These are phyloP conservation scores for Globisporangium carolinianum DNA, from an alignment of 352 stramenopile genomes.

Conservation along the genomic window DNA sequence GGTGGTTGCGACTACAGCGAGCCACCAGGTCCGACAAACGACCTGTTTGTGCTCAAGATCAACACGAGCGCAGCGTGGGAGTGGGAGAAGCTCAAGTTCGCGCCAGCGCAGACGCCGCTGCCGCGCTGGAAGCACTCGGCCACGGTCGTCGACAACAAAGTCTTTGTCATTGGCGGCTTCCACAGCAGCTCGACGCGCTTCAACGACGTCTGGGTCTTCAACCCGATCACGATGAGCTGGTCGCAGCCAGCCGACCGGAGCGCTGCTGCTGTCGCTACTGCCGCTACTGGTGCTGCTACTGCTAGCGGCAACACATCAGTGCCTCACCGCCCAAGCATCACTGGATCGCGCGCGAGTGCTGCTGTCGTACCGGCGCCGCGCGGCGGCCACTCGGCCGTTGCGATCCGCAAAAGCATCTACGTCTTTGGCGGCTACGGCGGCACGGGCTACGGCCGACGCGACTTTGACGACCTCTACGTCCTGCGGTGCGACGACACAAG, in stretches of 20 bases:
- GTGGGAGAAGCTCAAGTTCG: conserved; percentile 60
- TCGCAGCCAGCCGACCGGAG: conserved; percentile 56
- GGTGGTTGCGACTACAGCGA: conserved; percentile 87
- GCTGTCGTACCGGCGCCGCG: conserved; percentile 63
- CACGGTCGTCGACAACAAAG: conserved; percentile 81
- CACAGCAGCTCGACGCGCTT: conserved; percentile 82
- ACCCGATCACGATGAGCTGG: conserved; percentile 92
- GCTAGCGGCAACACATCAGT: conserved; percentile 11
- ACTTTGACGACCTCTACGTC: conserved; percentile 93
- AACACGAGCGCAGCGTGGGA: conserved; percentile 56
- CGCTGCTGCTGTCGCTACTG: conserved; percentile 9
- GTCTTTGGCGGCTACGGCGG: conserved; percentile 96
- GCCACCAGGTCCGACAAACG: conserved; percentile 88
- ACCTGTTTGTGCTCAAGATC: conserved; percentile 92
- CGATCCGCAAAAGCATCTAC: conserved; percentile 81
- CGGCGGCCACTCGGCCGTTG: conserved; percentile 85
- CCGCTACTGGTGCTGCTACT: conserved; percentile 37
- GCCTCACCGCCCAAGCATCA: conserved; percentile 13
- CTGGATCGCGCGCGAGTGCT: conserved; percentile 14
- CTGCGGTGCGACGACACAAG: conserved; percentile 87
- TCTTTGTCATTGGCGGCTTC: conserved; percentile 94
- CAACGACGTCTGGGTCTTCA: conserved; percentile 96
- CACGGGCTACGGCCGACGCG: conserved; percentile 82
- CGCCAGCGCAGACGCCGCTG: conserved; percentile 22
- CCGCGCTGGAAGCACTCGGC: conserved; percentile 90